phyloP scores from a whole-genome alignment of 371 early-diverging fungal genomes.

The Smittium culicis region DNA sequence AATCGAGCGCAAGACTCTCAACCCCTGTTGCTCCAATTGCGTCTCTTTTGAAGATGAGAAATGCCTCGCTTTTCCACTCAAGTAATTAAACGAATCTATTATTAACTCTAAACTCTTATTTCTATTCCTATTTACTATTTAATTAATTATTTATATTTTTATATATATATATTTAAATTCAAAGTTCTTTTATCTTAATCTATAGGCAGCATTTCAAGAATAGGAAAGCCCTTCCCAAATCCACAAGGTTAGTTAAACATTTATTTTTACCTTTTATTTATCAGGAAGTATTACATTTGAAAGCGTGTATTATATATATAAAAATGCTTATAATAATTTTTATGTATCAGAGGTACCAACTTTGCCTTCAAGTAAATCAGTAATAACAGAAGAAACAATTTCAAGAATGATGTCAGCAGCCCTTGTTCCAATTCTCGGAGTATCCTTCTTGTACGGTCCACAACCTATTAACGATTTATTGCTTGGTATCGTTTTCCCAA shows the following conservation, averaged over 20 bases:
- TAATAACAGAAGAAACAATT: neutral
- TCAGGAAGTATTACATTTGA: neutral
- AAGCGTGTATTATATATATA: too few species aligned
- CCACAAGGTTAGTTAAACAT: neutral
- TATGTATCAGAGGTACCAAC: neutral
- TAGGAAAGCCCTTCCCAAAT: neutral
- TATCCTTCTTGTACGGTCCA: conserved; percentile 61
- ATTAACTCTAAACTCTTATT: neutral
- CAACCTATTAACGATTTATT: conserved; percentile 73
- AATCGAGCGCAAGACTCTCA: neutral
- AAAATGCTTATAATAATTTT: neutral
- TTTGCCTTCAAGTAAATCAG: neutral
- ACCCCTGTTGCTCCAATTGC: neutral
- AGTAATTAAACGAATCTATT: neutral
- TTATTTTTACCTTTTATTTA: neutral
- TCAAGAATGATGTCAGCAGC: neutral
- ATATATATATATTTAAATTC: too few species aligned
- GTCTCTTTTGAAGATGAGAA: neutral
- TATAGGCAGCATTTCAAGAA: neutral
- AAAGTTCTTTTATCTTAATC: too few species aligned
- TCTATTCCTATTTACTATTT: too few species aligned
- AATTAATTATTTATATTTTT: too few species aligned
- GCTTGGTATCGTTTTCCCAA: conserved; percentile 74
- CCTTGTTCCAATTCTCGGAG: conserved; percentile 53
- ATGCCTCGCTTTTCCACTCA: neutral